Conservation (phyloP, 495 filamentous ascomycete species). For the Penicillium desertorum region DNA sequence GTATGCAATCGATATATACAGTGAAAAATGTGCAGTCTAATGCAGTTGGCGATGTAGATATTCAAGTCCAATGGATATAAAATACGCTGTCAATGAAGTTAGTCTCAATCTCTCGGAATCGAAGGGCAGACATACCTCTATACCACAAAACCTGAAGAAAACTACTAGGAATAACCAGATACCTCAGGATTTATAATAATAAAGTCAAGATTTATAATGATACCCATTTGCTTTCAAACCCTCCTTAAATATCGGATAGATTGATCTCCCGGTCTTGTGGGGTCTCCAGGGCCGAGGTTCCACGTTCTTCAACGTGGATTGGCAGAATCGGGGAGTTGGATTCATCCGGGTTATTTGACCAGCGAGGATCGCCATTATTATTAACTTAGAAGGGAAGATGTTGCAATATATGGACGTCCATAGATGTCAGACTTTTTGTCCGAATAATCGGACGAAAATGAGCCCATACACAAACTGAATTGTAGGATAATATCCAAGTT, state of each 20-base stretch:
- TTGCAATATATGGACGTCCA: background rate
- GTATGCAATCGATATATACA: slow-evolving; percentile 7
- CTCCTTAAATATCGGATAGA: slow-evolving; percentile 6
- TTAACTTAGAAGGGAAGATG: background rate
- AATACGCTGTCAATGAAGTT: background rate
- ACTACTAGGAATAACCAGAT: background rate
- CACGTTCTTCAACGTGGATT: background rate
- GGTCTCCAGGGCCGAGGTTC: background rate
- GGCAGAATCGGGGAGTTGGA: slow-evolving; percentile 1
- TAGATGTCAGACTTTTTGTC: too few relatives aligned
- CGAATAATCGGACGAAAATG: too few relatives aligned
- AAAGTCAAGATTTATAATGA: too few relatives aligned
- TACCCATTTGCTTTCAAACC: background rate
- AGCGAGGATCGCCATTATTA: too few relatives aligned
- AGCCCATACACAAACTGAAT: background rate
- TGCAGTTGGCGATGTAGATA: background rate
- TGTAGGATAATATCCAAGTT: background rate
- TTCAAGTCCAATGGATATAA: too few relatives aligned
- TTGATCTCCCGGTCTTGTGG: slow-evolving; percentile 20
- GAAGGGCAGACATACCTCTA: background rate
- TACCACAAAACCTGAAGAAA: background rate
- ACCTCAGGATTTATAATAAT: background rate
- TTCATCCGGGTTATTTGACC: background rate
- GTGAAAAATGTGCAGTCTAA: background rate
- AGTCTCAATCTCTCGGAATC: background rate